Base-by-base conservation (phyloP, 805 yeast genomes). In the Suhomyces faveliae region DNA sequence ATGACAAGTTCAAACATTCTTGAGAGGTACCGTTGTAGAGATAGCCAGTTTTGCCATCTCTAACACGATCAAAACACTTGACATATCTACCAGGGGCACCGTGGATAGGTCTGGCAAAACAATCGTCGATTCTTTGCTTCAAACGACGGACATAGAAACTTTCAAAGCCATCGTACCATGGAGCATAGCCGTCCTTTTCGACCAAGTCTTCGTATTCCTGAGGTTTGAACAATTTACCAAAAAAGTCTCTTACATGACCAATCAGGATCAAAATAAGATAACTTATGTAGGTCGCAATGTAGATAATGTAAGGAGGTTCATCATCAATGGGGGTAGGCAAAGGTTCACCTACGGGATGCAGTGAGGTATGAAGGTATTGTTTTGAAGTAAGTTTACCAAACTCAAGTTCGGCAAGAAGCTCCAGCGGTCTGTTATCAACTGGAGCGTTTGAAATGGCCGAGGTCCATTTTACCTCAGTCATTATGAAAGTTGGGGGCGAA, bases 11-110 rank as follows among this genome's bases (percentile, higher is more conserved):
- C 54, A 94, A 74, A 63, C 96, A 89, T 55, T 85, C 85, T 6
- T 81, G 79, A 3, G 87, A 78, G 11, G 83, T 76, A 9, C 97
- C 97, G 33, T 89, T 81, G 61, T 86, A 88, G 27, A 81, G 76
- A 62, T 85, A 89, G 35, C 76, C 74, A 62, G 83, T 82, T 59
- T 80, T 79, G 55, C 85, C 85, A 40, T 77, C 75, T n/a, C 90
- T 77, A 25, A 74, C 69, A 58, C 99, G 81, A 58, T 89, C 91
- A 59, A 85, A 84, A 58, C 96, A 85, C 49, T 83, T 80, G 58
- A 92, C 83, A 60, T 76, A 85, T 65, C 99, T 82, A 22, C 99
- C 99, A 1, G 99, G 98, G 17, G 92, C 98, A 44, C 97, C 98
- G 50, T 87, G 86, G n/a, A 95, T 89, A 38, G 97, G 97, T 64